Percentiles rank a stretch among this genome's conserved stretches.
Evolutionary conservation across 257 asterid species (phyloP).

Genomic region (Handroanthus guayacan): DNA sequence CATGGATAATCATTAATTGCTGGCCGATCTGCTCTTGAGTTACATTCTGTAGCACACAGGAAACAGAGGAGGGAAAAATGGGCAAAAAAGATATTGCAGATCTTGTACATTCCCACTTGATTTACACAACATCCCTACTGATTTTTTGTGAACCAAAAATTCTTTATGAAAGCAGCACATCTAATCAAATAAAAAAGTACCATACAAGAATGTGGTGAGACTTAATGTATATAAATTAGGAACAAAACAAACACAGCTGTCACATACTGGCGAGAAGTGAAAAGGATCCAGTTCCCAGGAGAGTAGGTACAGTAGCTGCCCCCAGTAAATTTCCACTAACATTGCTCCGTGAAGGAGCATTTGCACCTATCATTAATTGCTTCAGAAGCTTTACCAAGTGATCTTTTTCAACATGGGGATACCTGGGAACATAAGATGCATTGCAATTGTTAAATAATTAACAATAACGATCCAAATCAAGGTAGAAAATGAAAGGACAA

Average conservation of each 20-base stretch:
- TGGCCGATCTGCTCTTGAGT: slow-evolving; percentile 28
- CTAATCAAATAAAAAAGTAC: slow-evolving; percentile 9
- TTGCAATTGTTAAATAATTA: slow-evolving; percentile 37
- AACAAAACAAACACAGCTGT: slow-evolving; percentile 30
- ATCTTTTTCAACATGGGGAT: slow-evolving; percentile 84
- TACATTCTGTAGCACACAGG: slow-evolving; percentile 5
- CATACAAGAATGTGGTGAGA: slow-evolving; percentile 1
- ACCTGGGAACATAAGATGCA: slow-evolving; percentile 51
- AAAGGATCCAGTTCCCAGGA: slow-evolving; percentile 87
- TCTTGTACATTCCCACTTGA: slow-evolving; percentile 31
- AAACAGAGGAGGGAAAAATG: neutral
- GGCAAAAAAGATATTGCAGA: neutral
- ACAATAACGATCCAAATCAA: slow-evolving; percentile 29
- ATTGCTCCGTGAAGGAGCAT: slow-evolving; percentile 58
- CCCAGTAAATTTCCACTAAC: slow-evolving; percentile 57
- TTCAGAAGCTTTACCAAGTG: slow-evolving; percentile 95
- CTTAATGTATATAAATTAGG: slow-evolving; percentile 3
- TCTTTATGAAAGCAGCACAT: slow-evolving; percentile 23
- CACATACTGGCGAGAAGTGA: slow-evolving; percentile 79
- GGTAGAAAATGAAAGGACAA: slow-evolving; percentile 22
- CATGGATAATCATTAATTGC: slow-evolving; percentile 8
- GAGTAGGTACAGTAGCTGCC: slow-evolving; percentile 94
- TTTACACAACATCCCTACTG: slow-evolving; percentile 7
- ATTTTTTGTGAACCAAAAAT: slow-evolving; percentile 6
- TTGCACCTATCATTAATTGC: slow-evolving; percentile 70